Base-by-base conservation (phyloP, 169 alveolate genomes). In the Plasmodium sp. region DNA sequence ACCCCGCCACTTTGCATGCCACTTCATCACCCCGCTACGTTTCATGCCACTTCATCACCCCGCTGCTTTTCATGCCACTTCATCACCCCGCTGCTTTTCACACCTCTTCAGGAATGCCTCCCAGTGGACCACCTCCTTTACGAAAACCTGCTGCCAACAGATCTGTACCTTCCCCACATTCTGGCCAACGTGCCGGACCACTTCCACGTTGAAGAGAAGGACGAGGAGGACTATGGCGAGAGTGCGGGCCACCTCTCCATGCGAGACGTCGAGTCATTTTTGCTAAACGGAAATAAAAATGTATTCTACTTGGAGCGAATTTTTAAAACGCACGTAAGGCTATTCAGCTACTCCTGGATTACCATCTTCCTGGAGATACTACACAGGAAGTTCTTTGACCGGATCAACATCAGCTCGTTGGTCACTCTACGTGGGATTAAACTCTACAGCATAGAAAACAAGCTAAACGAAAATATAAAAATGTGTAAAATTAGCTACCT, bases 301-400 rank as follows among this genome's bases (percentile, higher is more conserved):
- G 54, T 90, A 43, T 80, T 90, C 36, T 90, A 80, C 82, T 79
- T 90, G 41, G 94, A 90, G 45, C 43, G 58, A 31, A 67, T 90
- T 22, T 90, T 90, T 18, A 90, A 80, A 79, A 90, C 94, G 22
- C 90, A 90, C 72, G 36, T 90, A 80, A 90, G 71, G 10, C 14
- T 90, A 34, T 90, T 79, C 33, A 79, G 74, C n/a, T 90, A 90
- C 34, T 90, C 94, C 6, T 90, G 94, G 94, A 27, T 90, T 3
- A 90, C 94, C 22, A 90, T 90, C 18, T 90, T 90, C 36, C 73
- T 90, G 31, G 94, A 90, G 36, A n/a, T 80, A 39, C 62, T 90
- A 51, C 43, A 39, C 54, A 80, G 34, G 71, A 81, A 58, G 34
- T 7, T 90, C 5, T 90, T 79, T 80, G 72, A 41, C 43, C 72